phyloP scores from a whole-genome alignment of 345 rosid genomes.

The Camelina neglecta region DNA sequence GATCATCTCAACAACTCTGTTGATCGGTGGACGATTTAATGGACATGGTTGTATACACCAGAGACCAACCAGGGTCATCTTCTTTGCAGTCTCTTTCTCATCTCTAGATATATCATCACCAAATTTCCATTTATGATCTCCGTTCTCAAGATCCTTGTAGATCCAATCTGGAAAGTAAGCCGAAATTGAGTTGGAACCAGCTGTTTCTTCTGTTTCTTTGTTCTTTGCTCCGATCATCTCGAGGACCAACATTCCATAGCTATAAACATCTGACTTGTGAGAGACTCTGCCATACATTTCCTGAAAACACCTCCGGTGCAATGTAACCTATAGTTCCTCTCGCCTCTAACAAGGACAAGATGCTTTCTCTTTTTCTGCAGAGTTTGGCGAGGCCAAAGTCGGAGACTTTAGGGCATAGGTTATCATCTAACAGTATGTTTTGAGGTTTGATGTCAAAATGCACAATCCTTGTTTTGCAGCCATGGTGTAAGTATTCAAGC shows the following conservation, averaged over 20 bases:
- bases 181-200: not conserved
- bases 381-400: slow-evolving; percentile 57
- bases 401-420: slow-evolving; percentile 47
- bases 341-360: slow-evolving; percentile 32
- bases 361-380: slow-evolving; percentile 43
- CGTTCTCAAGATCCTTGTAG: slow-evolving; percentile 9
- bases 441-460: slow-evolving; percentile 60
- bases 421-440: slow-evolving; percentile 46
- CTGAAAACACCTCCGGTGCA: slow-evolving; percentile 36
- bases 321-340: slow-evolving; percentile 54
- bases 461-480: slow-evolving; percentile 54
- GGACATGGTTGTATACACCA: slow-evolving; percentile 11
- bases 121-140: not conserved
- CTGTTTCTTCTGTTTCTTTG: not conserved
- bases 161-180: slow-evolving; percentile 22
- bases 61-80: not conserved
- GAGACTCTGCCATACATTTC: slow-evolving; percentile 45
- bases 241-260: slow-evolving; percentile 54
- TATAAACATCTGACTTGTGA: slow-evolving; percentile 50
- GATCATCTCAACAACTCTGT: slow-evolving; percentile 25
- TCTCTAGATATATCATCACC: slow-evolving; percentile 3
- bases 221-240: slow-evolving; percentile 47
- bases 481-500: slow-evolving; percentile 51
- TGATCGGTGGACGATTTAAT: slow-evolving; percentile 22
- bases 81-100: slow-evolving; percentile 15